Conservation (phyloP, 306 rosid species). For the Cyamopsis tetragonoloba region DNA sequence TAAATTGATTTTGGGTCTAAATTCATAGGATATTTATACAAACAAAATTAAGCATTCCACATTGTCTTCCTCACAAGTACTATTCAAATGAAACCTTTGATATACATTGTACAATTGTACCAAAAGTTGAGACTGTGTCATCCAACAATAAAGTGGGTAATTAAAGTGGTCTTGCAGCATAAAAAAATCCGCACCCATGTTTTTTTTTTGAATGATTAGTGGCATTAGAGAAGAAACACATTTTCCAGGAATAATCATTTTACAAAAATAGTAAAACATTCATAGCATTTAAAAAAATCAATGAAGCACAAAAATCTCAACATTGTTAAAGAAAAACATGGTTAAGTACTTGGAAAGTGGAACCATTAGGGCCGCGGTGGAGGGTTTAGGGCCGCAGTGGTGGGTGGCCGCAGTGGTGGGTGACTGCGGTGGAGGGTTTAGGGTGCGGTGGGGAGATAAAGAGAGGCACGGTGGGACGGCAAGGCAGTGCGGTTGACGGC, state of each 20-base stretch:
- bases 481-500: no score
- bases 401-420: no score
- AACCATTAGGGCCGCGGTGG: no score
- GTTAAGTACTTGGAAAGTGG: slow-evolving; percentile 84
- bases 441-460: no score
- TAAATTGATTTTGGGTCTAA: not conserved
- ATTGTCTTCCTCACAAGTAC: not conserved
- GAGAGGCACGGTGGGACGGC: no score
- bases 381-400: no score
- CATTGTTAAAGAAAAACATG: slow-evolving; percentile 8
- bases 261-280: not conserved
- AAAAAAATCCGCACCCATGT: not conserved
- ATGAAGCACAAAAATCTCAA: slow-evolving; percentile 17
- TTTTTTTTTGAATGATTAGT: not conserved
- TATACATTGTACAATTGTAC: not conserved
- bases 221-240: not conserved
- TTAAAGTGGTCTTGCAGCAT: not conserved
- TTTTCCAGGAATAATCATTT: not conserved
- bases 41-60: slow-evolving; percentile 10
- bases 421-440: no score
- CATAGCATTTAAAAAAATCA: not conserved
- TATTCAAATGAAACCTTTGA: not conserved
- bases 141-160: slow-evolving; percentile 17
- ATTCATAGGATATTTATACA: slow-evolving; percentile 5
- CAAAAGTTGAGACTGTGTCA: not conserved